phyloP scores from a whole-genome alignment of 1,284 basidiomycete genomes.

The Cryptococcus sp. region DNA sequence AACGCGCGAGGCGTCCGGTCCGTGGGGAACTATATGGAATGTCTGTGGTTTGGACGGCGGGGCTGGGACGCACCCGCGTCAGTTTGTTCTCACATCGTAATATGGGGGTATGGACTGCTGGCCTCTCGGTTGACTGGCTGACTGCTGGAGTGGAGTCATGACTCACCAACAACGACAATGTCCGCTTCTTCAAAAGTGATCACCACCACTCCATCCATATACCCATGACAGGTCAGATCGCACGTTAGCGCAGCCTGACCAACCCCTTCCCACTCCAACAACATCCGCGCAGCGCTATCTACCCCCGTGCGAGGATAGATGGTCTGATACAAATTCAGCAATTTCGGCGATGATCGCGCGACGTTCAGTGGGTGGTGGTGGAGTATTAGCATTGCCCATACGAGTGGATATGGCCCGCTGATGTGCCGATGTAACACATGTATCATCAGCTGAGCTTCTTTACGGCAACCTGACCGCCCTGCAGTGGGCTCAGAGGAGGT shows the following conservation, averaged over 20 bases:
- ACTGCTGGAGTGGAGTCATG: background rate
- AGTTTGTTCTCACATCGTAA: too few species aligned
- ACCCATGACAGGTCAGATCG: conserved; percentile 12
- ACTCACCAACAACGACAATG: conserved; percentile 19
- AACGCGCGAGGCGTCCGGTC: conserved; percentile 6
- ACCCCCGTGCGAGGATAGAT: conserved; percentile 69
- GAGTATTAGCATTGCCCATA: conserved; percentile 72
- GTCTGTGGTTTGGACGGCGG: conserved; percentile 21
- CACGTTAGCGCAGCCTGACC: conserved; percentile 16
- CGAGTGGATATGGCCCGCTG: conserved; percentile 69
- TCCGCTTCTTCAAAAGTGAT: conserved; percentile 27
- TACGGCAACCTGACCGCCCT: conserved; percentile 2
- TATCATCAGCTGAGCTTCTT: conserved; percentile 1
- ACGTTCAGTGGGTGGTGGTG: conserved; percentile 64
- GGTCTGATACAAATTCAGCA: conserved; percentile 43
- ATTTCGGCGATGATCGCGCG: conserved; percentile 59
- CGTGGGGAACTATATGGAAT: conserved; percentile 21
- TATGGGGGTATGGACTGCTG: too few species aligned
- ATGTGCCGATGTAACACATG: conserved; percentile 17
- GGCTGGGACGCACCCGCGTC: background rate
- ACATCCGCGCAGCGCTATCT: conserved; percentile 71
- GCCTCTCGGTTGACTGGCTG: background rate
- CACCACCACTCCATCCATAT: conserved; percentile 12
- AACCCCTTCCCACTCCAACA: conserved; percentile 62
- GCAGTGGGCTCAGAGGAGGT: conserved; percentile 17